A percentile compares a stretch with the other conserved stretches of the same genome.
These are phyloP conservation scores for Fusarium liriodendri DNA, from an alignment of 2,329 filamentous ascomycete species.

Conservation along the genomic window DNA sequence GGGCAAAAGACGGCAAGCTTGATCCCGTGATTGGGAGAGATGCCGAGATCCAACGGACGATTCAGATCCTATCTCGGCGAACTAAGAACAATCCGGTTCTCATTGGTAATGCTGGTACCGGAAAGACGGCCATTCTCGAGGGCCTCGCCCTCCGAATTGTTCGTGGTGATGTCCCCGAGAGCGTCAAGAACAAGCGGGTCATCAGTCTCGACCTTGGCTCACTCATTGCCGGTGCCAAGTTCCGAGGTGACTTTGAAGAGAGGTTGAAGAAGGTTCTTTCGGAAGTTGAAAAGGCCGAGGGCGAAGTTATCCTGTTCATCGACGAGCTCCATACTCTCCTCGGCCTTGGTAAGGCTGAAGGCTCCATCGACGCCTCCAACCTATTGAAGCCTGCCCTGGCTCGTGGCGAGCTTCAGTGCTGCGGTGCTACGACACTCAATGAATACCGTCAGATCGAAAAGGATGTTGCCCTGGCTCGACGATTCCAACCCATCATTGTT, in stretches of 20 bases:
- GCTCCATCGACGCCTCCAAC: slow-evolving; percentile 96
- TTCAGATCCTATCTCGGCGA: slow-evolving; percentile 89
- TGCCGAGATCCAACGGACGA: slow-evolving; percentile 90
- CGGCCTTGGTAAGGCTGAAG: slow-evolving; percentile 93
- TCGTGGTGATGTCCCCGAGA: slow-evolving; percentile 92
- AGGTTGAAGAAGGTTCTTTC: slow-evolving; percentile 89
- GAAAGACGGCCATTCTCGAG: slow-evolving; percentile 94
- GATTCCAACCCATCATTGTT: slow-evolving; percentile 96
- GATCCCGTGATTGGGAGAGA: slow-evolving; percentile 97
- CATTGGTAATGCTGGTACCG: slow-evolving; percentile 91
- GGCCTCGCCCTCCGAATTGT: slow-evolving; percentile 92
- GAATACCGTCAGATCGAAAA: slow-evolving; percentile 97
- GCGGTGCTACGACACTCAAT: slow-evolving; percentile 90
- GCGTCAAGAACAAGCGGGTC: slow-evolving; percentile 93
- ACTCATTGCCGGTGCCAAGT: slow-evolving; percentile 95
- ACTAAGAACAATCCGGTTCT: slow-evolving; percentile 97
- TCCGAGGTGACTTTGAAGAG: slow-evolving; percentile 95
- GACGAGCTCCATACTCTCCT: slow-evolving; percentile 94
- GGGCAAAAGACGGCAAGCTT: slow-evolving; percentile 87
- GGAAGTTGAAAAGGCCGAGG: slow-evolving; percentile 90
- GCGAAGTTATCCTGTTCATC: slow-evolving; percentile 92
- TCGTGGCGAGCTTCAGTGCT: slow-evolving; percentile 92
- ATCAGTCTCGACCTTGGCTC: slow-evolving; percentile 89
- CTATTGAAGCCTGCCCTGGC: slow-evolving; percentile 94
- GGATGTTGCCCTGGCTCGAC: slow-evolving; percentile 89